Conservation (phyloP, 306 rosid species). For the Ziziphus jujuba region DNA sequence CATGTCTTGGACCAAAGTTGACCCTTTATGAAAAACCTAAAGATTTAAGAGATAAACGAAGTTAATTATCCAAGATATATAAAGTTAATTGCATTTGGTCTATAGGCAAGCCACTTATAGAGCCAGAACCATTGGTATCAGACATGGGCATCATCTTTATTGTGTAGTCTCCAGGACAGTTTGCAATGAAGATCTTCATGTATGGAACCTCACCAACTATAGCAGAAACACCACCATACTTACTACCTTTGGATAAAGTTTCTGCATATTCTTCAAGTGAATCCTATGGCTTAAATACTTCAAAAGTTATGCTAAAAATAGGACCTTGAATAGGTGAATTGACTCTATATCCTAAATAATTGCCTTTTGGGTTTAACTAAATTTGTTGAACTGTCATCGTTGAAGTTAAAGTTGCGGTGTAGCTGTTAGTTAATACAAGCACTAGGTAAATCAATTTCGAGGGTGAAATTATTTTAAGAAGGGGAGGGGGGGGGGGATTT, state of each 20-base stretch:
- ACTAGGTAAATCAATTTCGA: no score
- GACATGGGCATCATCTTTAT: conserved; percentile 10
- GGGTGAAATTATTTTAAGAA: no score
- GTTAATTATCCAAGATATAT: no score
- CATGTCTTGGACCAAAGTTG: not conserved
- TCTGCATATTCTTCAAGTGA: no score
- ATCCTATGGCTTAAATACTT: not conserved
- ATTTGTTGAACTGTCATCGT: no score
- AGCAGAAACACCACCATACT: conserved; percentile 28
- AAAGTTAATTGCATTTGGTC: no score
- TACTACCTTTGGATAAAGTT: conserved; percentile 24
- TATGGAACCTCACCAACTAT: conserved; percentile 20
- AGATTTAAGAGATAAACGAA: no score
- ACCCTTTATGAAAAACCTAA: conserved; percentile 13
- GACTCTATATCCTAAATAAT: not conserved
- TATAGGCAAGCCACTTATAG: conserved; percentile 28
- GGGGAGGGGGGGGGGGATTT: no score
- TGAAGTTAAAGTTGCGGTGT: no score
- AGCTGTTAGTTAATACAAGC: no score
- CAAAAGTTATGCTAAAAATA: not conserved
- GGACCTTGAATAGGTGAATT: not conserved
- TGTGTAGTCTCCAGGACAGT: conserved; percentile 6
- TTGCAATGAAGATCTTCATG: conserved; percentile 28
- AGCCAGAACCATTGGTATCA: conserved; percentile 28
- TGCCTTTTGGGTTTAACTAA: no score